A percentile compares a stretch with the other conserved stretches of the same genome.
These are phyloP conservation scores for Cytospora leucostoma DNA, from an alignment of 2,329 filamentous ascomycete genomes.

Conservation along the genomic window DNA sequence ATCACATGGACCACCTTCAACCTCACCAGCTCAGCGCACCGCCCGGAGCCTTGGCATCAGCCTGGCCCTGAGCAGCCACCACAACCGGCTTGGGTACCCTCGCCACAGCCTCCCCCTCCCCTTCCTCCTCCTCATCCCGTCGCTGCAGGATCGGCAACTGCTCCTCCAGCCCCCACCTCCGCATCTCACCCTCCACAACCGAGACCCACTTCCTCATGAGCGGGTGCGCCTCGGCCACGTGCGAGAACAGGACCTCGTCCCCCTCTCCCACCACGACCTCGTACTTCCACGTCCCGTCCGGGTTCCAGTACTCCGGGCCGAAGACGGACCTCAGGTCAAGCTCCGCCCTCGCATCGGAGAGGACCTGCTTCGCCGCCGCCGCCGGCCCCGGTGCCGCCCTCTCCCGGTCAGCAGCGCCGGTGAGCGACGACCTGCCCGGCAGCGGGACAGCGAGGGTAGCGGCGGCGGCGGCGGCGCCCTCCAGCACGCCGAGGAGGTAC, in stretches of 20 bases:
- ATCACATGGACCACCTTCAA: neutral
- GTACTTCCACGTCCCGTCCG: constrained; percentile 73
- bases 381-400: constrained; percentile 21
- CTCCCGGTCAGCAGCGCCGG: neutral
- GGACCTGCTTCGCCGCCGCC: constrained; percentile 37
- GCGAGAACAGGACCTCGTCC: constrained; percentile 54
- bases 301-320: constrained; percentile 63
- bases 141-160: constrained; percentile 24
- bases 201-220: constrained; percentile 63
- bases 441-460: neutral
- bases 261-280: constrained; percentile 45
- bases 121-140: constrained; percentile 23
- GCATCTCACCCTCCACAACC: constrained; percentile 44
- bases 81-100: constrained; percentile 25
- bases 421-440: neutral
- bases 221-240: constrained; percentile 69
- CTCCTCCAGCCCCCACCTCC: constrained; percentile 37
- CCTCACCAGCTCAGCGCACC: constrained; percentile 35
- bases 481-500: constrained; percentile 72
- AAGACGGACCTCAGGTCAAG: constrained; percentile 66
- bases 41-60: constrained; percentile 22
- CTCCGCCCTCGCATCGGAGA: constrained; percentile 57
- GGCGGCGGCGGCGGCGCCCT: constrained; percentile 64
- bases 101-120: constrained; percentile 13
- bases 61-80: constrained; percentile 11